Evolutionary conservation across 2,329 filamentous ascomycete species (phyloP).

Genomic region (Magnaporthiopsis incrustans): DNA sequence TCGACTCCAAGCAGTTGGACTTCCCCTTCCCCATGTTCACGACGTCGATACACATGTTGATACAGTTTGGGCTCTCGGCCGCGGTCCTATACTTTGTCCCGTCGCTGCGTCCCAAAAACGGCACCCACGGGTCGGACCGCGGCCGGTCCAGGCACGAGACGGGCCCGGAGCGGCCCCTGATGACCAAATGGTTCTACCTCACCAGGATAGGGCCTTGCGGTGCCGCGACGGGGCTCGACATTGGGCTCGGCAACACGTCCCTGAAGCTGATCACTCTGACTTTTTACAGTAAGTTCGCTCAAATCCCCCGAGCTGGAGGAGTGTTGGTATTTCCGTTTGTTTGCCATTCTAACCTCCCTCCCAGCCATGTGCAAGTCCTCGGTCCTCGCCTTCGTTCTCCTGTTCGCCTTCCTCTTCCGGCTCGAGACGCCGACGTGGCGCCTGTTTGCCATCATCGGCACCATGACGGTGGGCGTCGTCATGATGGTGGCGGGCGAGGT

Average conservation of each 20-base stretch:
- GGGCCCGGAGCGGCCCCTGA: conserved; percentile 52
- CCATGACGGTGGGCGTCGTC: conserved; percentile 88
- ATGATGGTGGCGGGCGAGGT: conserved; percentile 98
- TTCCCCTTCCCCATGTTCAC: conserved; percentile 95
- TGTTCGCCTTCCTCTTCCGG: conserved; percentile 91
- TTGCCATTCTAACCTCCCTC: background rate
- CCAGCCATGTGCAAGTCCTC: conserved; percentile 97
- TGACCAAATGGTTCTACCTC: conserved; percentile 87
- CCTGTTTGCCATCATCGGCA: conserved; percentile 76
- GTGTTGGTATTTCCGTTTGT: background rate
- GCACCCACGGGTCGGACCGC: conserved; percentile 33
- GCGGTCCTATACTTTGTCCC: conserved; percentile 77
- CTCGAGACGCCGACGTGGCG: conserved; percentile 82
- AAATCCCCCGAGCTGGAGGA: no score
- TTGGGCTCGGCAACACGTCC: conserved; percentile 91
- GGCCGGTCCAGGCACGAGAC: conserved; percentile 43
- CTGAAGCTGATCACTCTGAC: conserved; percentile 94
- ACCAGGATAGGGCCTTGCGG: conserved; percentile 89
- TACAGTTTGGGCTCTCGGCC: conserved; percentile 77
- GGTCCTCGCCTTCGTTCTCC: conserved; percentile 84
- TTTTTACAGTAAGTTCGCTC: conserved; percentile 67
- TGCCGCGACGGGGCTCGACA: conserved; percentile 86
- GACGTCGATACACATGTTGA: conserved; percentile 89
- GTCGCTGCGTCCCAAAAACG: conserved; percentile 53
- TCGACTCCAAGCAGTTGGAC: conserved; percentile 73